phyloP scores from a whole-genome alignment of 179 eudicot genomes.

The Silene coronaria region DNA sequence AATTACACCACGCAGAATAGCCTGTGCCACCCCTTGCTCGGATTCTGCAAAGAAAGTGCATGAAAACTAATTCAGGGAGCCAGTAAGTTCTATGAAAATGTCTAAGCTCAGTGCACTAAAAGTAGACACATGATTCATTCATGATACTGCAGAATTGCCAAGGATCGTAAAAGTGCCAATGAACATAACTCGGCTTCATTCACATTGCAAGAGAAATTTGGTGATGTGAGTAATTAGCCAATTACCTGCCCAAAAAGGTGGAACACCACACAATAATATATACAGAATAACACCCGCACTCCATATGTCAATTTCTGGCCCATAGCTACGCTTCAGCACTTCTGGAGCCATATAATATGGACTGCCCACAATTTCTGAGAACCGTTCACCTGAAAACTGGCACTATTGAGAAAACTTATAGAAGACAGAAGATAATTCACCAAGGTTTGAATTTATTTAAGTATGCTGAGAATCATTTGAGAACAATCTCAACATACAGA shows the following conservation, averaged over 20 bases:
- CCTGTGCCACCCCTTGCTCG: constrained; percentile 96
- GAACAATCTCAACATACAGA: neutral
- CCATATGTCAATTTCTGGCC: constrained; percentile 96
- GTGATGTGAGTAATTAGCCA: constrained; percentile 6
- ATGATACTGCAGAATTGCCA: neutral
- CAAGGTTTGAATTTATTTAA: neutral
- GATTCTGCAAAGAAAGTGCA: constrained; percentile 48
- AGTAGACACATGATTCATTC: neutral
- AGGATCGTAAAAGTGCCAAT: neutral
- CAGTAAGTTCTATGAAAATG: neutral
- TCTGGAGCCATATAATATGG: constrained; percentile 97
- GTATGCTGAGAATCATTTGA: neutral
- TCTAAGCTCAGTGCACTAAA: neutral
- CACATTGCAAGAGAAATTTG: neutral
- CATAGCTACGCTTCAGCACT: constrained; percentile 83
- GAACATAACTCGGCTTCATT: neutral
- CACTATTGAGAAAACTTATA: constrained; percentile 7
- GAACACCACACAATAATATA: constrained; percentile 89
- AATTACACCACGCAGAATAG: constrained; percentile 74
- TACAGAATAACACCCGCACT: constrained; percentile 95
- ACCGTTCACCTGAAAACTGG: constrained; percentile 53
- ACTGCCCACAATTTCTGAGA: constrained; percentile 86
- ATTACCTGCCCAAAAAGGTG: constrained; percentile 98
- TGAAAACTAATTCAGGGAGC: constrained; percentile 2
- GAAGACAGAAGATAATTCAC: neutral